Conservation (phyloP, 179 eudicot genomes). For the Gypsophila paniculata region DNA sequence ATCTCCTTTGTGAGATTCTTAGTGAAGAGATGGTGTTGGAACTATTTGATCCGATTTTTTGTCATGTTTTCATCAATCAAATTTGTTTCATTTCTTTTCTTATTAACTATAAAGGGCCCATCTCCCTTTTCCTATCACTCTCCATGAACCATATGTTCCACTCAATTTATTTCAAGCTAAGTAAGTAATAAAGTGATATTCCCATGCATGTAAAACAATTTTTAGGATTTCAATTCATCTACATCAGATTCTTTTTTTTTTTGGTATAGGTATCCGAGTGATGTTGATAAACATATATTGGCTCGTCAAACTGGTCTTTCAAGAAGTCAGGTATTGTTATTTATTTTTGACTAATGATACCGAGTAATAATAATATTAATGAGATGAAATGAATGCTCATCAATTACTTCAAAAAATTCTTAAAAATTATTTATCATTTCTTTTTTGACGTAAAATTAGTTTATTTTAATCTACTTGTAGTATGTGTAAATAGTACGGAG, state of each 20-base stretch:
- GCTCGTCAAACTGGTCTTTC: slow-evolving; percentile 96
- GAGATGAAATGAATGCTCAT: too few species aligned
- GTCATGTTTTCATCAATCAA: slow-evolving; percentile 38
- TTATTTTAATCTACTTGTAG: background rate
- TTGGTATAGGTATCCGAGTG: slow-evolving; percentile 81
- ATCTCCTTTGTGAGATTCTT: slow-evolving; percentile 38
- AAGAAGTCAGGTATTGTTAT: slow-evolving; percentile 66
- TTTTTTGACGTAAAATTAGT: too few species aligned
- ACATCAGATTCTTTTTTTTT: slow-evolving; percentile 7
- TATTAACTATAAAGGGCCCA: slow-evolving; percentile 27
- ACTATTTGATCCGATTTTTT: slow-evolving; percentile 30
- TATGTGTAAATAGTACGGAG: background rate
- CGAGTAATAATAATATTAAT: background rate
- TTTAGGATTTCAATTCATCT: background rate
- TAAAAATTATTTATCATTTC: too few species aligned
- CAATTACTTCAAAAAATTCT: too few species aligned
- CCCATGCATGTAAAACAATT: slow-evolving; percentile 23
- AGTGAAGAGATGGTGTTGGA: slow-evolving; percentile 13
- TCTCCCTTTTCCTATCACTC: slow-evolving; percentile 30
- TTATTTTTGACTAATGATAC: background rate
- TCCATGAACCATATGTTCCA: slow-evolving; percentile 27
- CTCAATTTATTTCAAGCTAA: slow-evolving; percentile 9
- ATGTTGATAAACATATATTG: slow-evolving; percentile 87
- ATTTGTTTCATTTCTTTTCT: slow-evolving; percentile 20
- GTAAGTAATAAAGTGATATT: slow-evolving; percentile 18